Percentiles rank a stretch among this genome's conserved stretches.
These are phyloP conservation scores for Isatis lusitanica DNA, from an alignment of 441 rosid species.

Conservation along the genomic window DNA sequence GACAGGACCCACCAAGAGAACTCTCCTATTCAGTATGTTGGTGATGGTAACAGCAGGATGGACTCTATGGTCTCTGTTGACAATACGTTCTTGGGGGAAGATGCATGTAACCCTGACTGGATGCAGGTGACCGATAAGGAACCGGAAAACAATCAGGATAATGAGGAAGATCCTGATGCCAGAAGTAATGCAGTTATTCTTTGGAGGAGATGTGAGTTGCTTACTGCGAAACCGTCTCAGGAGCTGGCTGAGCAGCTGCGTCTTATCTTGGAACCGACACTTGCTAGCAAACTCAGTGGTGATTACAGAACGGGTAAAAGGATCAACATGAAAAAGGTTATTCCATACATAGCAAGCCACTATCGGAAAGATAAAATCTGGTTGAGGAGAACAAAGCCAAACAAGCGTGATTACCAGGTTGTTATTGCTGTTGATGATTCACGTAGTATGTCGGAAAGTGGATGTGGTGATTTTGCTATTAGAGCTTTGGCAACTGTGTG, in stretches of 20 bases:
- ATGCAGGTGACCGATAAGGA: conserved; percentile 54
- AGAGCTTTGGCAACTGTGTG: conserved; percentile 96
- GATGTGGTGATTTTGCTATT: conserved; percentile 84
- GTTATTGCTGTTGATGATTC: conserved; percentile 97
- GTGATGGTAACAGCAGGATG: conserved; percentile 42
- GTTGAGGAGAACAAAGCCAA: conserved; percentile 93
- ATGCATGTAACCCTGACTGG: conserved; percentile 43
- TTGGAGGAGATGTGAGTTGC: conserved; percentile 89
- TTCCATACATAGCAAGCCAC: conserved; percentile 95
- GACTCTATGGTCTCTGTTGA: conserved; percentile 63
- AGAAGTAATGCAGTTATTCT: conserved; percentile 50
- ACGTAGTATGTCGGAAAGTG: conserved; percentile 87
- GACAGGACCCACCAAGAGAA: conserved; percentile 42
- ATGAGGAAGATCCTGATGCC: conserved; percentile 50
- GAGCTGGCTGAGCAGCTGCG: conserved; percentile 96
- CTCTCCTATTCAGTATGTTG: conserved; percentile 34
- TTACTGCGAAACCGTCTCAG: conserved; percentile 79
- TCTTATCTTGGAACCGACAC: conserved; percentile 91
- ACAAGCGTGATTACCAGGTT: conserved; percentile 96
- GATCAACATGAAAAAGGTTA: conserved; percentile 98
- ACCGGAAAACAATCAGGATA: conserved; percentile 44
- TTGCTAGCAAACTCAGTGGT: conserved; percentile 96
- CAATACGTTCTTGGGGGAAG: conserved; percentile 50
- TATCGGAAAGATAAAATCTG: conserved; percentile 95
- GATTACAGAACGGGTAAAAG: conserved; percentile 97